These are phyloP conservation scores for Aspergillus felis DNA, from an alignment of 2,329 filamentous ascomycete species.

Conservation along the genomic window DNA sequence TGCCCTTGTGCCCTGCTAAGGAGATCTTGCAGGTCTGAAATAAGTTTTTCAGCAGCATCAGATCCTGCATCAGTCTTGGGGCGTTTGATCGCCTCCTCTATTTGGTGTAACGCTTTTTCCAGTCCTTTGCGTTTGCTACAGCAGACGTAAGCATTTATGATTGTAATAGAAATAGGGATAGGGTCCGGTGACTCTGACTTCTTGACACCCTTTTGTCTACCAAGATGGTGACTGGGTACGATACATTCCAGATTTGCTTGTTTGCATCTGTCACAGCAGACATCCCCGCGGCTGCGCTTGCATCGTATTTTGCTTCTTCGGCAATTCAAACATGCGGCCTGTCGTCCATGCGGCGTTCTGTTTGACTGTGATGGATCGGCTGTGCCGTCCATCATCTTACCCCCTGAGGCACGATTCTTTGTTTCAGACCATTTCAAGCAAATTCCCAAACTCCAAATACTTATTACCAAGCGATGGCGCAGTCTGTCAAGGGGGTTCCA, in stretches of 20 bases:
- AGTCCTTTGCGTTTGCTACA: slow-evolving; percentile 67
- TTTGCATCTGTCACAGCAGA: slow-evolving; percentile 59
- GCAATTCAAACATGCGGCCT: slow-evolving; percentile 60
- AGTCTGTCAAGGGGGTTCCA: background rate
- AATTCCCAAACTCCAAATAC: background rate
- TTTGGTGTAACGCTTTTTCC: slow-evolving; percentile 70
- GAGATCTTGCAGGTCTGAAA: slow-evolving; percentile 47
- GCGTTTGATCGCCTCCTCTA: slow-evolving; percentile 64
- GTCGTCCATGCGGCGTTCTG: slow-evolving; percentile 22
- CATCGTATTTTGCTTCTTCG: slow-evolving; percentile 67
- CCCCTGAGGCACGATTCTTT: background rate
- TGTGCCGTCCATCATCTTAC: slow-evolving; percentile 7
- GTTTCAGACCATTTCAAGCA: background rate
- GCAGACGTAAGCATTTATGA: slow-evolving; percentile 6
- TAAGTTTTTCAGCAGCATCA: slow-evolving; percentile 41
- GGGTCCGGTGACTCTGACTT: slow-evolving; percentile 49
- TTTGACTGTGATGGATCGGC: slow-evolving; percentile 1
- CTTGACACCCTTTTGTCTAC: slow-evolving; percentile 71
- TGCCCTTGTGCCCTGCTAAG: slow-evolving; percentile 47
- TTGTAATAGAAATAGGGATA: slow-evolving; percentile 17
- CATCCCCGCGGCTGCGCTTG: slow-evolving; percentile 51
- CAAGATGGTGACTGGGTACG: slow-evolving; percentile 68
- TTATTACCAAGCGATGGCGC: background rate
- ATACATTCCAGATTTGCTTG: slow-evolving; percentile 59
- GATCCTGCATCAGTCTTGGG: slow-evolving; percentile 46